These are phyloP conservation scores for Euryodendron excelsum DNA, from an alignment of 148 eudicot genomes.

Conservation along the genomic window DNA sequence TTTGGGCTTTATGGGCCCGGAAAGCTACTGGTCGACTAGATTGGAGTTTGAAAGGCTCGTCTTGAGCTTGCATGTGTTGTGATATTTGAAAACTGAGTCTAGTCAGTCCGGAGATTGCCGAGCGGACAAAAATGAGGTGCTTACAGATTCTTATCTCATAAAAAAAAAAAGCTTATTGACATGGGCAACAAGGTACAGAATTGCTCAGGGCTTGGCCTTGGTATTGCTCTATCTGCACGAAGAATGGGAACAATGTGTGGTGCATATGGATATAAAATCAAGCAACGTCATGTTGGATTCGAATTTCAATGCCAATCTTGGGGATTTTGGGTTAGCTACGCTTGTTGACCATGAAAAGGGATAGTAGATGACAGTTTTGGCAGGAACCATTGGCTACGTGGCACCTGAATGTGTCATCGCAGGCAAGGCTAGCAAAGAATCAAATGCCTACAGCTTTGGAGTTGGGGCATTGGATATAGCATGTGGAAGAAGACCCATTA, in stretches of 20 bases:
- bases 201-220: slow-evolving; percentile 24
- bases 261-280: slow-evolving; percentile 28
- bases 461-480: slow-evolving; percentile 22
- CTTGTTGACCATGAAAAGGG: slow-evolving; percentile 27
- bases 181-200: slow-evolving; percentile 16
- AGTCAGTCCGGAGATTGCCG: too few relatives aligned
- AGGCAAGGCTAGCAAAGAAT: slow-evolving; percentile 22
- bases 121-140: too few relatives aligned
- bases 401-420: slow-evolving; percentile 24
- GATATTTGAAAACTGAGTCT: too few relatives aligned
- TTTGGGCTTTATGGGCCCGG: too few relatives aligned
- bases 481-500: slow-evolving; percentile 19
- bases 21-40: too few relatives aligned
- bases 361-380: slow-evolving; percentile 12
- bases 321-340: slow-evolving; percentile 29
- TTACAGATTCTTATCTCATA: slow-evolving; percentile 18
- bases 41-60: too few relatives aligned
- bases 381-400: slow-evolving; percentile 29
- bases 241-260: slow-evolving; percentile 28
- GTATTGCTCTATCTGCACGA: not conserved
- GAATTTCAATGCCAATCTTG: slow-evolving; percentile 25
- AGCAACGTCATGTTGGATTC: slow-evolving; percentile 27
- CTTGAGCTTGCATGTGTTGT: too few relatives aligned
- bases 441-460: slow-evolving; percentile 28
- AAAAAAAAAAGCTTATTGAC: slow-evolving; percentile 3